A percentile compares a stretch with the other conserved stretches of the same genome.
These are phyloP conservation scores for Lachnellula hyalina DNA, from an alignment of 2,329 filamentous ascomycete species.

Conservation along the genomic window DNA sequence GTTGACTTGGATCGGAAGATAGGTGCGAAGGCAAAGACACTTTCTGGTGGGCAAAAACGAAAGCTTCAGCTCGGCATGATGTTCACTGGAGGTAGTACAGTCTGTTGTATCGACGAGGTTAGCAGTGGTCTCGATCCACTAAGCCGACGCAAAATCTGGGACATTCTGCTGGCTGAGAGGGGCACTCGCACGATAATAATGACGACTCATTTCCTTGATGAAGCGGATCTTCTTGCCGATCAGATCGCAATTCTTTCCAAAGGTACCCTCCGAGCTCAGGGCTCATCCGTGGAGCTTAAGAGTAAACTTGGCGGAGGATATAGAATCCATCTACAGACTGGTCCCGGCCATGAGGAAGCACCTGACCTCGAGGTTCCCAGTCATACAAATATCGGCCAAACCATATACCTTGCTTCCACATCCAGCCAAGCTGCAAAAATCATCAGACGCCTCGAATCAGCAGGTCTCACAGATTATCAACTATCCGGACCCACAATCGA, in stretches of 20 bases:
- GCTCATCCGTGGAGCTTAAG: constrained; percentile 82
- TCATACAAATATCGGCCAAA: constrained; percentile 62
- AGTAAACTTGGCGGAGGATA: constrained; percentile 79
- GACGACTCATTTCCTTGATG: constrained; percentile 91
- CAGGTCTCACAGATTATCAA: constrained; percentile 69
- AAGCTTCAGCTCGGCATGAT: constrained; percentile 93
- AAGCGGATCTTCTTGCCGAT: constrained; percentile 84
- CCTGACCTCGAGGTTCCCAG: constrained; percentile 49
- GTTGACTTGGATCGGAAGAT: constrained; percentile 74
- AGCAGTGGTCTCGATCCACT: constrained; percentile 84
- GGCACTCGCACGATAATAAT: constrained; percentile 77
- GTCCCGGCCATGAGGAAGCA: constrained; percentile 41
- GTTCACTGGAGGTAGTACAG: constrained; percentile 81
- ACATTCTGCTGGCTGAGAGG: constrained; percentile 81
- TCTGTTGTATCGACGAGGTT: constrained; percentile 90
- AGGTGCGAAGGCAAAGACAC: constrained; percentile 64
- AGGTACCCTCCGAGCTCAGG: constrained; percentile 73
- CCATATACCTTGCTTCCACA: constrained; percentile 65
- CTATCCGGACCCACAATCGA: constrained; percentile 88
- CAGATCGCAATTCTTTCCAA: constrained; percentile 85
- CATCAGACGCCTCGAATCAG: constrained; percentile 62
- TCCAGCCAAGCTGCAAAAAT: constrained; percentile 67
- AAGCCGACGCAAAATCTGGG: constrained; percentile 86
- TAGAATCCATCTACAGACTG: constrained; percentile 67
- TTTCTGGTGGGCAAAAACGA: constrained; percentile 87